Evolutionary conservation across 345 rosid species (phyloP).

Genomic region (Salix dunnii): DNA sequence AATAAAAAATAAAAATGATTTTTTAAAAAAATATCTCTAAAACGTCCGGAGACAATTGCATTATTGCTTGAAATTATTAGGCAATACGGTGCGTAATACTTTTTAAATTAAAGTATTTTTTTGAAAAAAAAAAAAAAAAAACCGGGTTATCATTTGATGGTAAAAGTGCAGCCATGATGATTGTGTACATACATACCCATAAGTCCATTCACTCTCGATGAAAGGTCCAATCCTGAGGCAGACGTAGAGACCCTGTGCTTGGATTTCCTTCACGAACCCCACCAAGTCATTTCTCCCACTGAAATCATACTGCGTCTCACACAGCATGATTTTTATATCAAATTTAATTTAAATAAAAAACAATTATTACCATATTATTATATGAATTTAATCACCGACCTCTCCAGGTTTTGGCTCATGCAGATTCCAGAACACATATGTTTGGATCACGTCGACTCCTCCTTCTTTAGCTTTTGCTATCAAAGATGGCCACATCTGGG

Average conservation of each 20-base stretch:
- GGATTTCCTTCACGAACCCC: constrained; percentile 69
- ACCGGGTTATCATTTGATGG: no score
- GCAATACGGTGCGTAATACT: no score
- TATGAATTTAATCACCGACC: constrained; percentile 30
- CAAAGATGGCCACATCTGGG: constrained; percentile 88
- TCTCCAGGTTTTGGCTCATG: constrained; percentile 82
- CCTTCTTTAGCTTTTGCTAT: constrained; percentile 83
- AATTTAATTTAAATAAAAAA: background rate
- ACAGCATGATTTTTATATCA: no score
- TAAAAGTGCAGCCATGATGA: background rate
- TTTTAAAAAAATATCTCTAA: no score
- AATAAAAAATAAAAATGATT: no score
- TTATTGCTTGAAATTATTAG: no score
- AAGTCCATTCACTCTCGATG: constrained; percentile 82
- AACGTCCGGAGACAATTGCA: no score
- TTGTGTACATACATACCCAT: constrained; percentile 60
- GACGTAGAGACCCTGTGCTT: constrained; percentile 74
- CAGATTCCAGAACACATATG: constrained; percentile 92
- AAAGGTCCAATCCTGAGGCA: constrained; percentile 88
- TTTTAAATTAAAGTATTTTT: no score
- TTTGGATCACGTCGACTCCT: constrained; percentile 82
- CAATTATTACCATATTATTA: no score
- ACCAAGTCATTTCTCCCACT: constrained; percentile 75
- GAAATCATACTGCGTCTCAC: constrained; percentile 62
- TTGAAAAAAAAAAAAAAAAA: no score